Evolutionary conservation across 2,329 filamentous ascomycete genomes (phyloP), one percentile per base, ranked within the genome.

Genomic region (Fusarium buxicola): DNA sequence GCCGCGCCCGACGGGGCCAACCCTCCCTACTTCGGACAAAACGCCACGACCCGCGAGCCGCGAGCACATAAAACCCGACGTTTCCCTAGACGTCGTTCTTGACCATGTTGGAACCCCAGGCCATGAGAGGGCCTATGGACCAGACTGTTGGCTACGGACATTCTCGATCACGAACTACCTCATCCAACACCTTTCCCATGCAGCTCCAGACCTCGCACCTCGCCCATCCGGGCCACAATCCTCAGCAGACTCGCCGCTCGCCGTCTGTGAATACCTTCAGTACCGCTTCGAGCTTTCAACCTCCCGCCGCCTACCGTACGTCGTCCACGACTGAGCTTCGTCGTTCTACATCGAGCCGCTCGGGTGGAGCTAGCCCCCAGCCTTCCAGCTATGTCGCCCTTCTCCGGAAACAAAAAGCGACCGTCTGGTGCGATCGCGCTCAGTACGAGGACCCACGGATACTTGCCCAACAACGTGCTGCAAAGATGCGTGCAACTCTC

Each of bases 341-440:
- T 58, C 87, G 93, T 66, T 96, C 92, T 25, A 92, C 89, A 27
- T 96, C 92, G 4, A 91, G 90, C 47, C 88, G 92, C 69, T 96
- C 92, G 18, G 86, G 84, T 61, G 81, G 80, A 41, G 73, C 76
- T 21, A 69, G 80, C 52, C 81, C 81, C 13, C 85, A 86, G 60
- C 79, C 90, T 2, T 84, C 84, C n/a, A 89, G 92, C 65, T 99
- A 99, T 77, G 95, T 99, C 47, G 94, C 95, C 31, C 84, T 97
- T n/a, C 89, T 99, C 79, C 88, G 95, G 62, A 94, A 94, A 75
- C 95, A 99, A 78, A 98, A 98, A 76, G 95, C 93, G 28, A 99
- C 95, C 0, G 95, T 99, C 5, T 99, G 95, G 95, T 97, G 94
- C 80, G 95, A 98, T 74, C 90, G 94, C 50, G 86, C 94, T 9